Evolutionary conservation across 371 early-diverging fungal species (phyloP), one percentile per base, ranked within the genome.

Genomic region (Mucor lusitanicus): DNA sequence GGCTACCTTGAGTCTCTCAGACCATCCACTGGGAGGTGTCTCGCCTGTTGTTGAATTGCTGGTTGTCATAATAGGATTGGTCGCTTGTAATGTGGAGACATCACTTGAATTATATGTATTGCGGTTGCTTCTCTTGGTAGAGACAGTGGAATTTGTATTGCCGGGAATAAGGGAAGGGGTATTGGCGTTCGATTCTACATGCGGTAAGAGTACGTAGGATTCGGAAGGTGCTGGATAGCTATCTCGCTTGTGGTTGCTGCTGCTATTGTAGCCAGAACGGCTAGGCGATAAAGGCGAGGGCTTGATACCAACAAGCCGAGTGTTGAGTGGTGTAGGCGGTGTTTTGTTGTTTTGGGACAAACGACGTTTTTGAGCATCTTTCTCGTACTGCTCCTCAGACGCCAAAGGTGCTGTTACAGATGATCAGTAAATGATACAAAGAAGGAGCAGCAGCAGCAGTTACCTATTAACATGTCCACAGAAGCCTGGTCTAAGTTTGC

Each of bases 1-100:
- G 3, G 90, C 88, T 0, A 90, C 86, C 63, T 87, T 85, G 13
- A 91, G 79, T 11, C 90, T 80, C 66, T 88, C 81, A 27, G 85
- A 78, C n/a, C 81, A 68, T 30, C 65, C 13, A 61, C 68, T 63
- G 25, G 57, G 59, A 9, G 61, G 85, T 44, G 75, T 67, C 17
- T 65, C 73, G 12, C 63, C 12, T 0, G 42, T 39, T 9, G 59
- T 40, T 8, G 63, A 35, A 7, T 42, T 30, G 9, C 58, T n/a
- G 2, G 37, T 15, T 23, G 25, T 50, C 12, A 25, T 25, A 13
- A 23, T 50, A 1, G 62, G 46, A 30, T 53, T 15, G 5, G 30
- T 37, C 5, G 59, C 50, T 39, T 62, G 68, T 30, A 63, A 15
- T 2, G 28, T 48, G 0, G 50, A 8, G 0, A 50, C 13, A 25